Conservation (phyloP, 305 asterid genomes). For the Solanum aculeatissimum region DNA sequence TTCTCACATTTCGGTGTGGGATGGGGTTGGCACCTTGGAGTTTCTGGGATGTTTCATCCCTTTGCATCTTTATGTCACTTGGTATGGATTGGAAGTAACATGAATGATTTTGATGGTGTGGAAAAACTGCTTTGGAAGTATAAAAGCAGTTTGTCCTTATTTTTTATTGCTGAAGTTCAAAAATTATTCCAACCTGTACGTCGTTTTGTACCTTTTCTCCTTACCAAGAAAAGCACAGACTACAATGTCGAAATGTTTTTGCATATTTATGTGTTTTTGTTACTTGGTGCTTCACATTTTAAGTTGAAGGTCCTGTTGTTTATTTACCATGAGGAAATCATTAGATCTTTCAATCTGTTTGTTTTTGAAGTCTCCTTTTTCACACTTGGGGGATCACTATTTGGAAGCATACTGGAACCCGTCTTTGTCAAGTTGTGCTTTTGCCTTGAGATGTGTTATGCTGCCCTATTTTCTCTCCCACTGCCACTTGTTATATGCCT, state of each 20-base stretch:
- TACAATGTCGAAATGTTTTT: neutral
- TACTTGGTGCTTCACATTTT: neutral
- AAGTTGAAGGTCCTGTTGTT: neutral
- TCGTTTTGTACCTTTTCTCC: neutral
- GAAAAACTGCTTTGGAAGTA: neutral
- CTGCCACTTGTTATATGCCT: neutral
- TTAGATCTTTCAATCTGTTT: neutral
- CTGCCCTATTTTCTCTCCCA: neutral
- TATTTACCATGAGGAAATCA: neutral
- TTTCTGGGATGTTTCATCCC: neutral
- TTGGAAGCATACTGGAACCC: neutral
- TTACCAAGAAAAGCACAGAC: neutral
- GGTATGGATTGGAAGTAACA: neutral
- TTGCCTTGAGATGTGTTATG: neutral
- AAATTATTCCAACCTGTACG: neutral
- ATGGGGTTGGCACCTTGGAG: neutral
- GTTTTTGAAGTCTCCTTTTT: neutral
- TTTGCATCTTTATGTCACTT: neutral
- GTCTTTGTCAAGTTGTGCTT: neutral
- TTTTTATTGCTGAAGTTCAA: neutral
- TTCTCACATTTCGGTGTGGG: conserved; percentile 2
- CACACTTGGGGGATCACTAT: neutral
- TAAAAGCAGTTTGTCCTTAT: neutral
- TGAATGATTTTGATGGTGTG: neutral
- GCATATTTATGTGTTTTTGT: neutral